Conservation (phyloP, 306 rosid genomes). For the Rubus parviflorus region DNA sequence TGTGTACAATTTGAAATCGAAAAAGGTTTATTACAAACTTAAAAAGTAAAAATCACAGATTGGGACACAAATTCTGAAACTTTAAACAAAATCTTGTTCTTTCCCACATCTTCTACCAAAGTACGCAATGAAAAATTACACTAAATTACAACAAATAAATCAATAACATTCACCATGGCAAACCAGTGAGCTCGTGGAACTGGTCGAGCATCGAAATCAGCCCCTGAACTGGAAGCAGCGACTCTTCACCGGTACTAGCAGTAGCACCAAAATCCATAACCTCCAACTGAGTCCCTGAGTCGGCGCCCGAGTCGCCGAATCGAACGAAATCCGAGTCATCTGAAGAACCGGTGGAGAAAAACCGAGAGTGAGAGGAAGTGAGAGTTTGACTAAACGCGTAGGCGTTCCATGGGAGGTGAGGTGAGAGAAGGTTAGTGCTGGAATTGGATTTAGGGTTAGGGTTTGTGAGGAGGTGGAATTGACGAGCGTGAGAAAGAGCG, state of each 20-base stretch:
- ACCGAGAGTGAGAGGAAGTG: constrained; percentile 44
- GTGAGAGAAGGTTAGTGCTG: background rate
- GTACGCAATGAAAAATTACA: too few species aligned
- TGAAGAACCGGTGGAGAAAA: constrained; percentile 45
- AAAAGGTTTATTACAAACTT: too few species aligned
- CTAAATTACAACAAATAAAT: background rate
- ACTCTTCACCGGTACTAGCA: constrained; percentile 27
- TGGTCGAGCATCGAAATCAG: constrained; percentile 63
- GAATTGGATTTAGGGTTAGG: constrained; percentile 17
- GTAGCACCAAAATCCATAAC: constrained; percentile 21
- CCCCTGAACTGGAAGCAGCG: constrained; percentile 47
- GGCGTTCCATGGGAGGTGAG: constrained; percentile 13
- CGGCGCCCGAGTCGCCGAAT: constrained; percentile 18
- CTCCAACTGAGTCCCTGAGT: constrained; percentile 34
- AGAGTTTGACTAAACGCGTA: constrained; percentile 22
- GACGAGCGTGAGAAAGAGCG: constrained; percentile 28
- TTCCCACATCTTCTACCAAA: too few species aligned
- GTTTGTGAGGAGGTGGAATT: constrained; percentile 18
- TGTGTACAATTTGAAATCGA: constrained; percentile 27
- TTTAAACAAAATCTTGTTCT: too few species aligned
- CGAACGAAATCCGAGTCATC: constrained; percentile 33
- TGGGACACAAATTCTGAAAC: too few species aligned
- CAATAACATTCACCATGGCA: constrained; percentile 65
- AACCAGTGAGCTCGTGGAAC: constrained; percentile 67
- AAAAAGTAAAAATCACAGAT: background rate